Conservation (phyloP, 805 yeast species). For the Schwanniomyces pseudopolymorphus region DNA sequence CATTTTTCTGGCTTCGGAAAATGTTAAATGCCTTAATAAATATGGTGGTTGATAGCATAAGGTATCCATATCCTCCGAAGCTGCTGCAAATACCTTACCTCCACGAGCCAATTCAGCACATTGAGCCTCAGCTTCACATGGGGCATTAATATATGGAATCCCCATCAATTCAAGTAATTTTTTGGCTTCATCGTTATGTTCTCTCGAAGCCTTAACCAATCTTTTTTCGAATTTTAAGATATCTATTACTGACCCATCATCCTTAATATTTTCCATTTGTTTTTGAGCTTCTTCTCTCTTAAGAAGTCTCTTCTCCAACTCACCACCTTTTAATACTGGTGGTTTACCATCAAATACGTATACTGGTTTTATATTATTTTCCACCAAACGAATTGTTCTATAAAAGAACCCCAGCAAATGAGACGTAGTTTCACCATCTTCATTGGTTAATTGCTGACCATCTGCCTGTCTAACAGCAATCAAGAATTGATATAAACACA, state of each 20-base stretch:
- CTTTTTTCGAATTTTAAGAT: slow-evolving; percentile 77
- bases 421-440: slow-evolving; percentile 86
- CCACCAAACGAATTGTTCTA: slow-evolving; percentile 85
- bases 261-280: slow-evolving; percentile 71
- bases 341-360: slow-evolving; percentile 98
- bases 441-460: slow-evolving; percentile 89
- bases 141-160: slow-evolving; percentile 89
- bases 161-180: slow-evolving; percentile 84
- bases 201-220: slow-evolving; percentile 82
- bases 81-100: slow-evolving; percentile 95
- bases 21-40: slow-evolving; percentile 84
- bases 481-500: slow-evolving; percentile 93
- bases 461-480: slow-evolving; percentile 97
- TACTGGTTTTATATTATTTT: slow-evolving; percentile 92
- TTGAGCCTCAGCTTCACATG: slow-evolving; percentile 98
- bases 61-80: slow-evolving; percentile 99
- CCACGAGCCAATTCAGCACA: slow-evolving; percentile 89
- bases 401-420: slow-evolving; percentile 97
- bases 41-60: slow-evolving; percentile 86
- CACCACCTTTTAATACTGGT: slow-evolving; percentile 91
- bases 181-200: slow-evolving; percentile 94
- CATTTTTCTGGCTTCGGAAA: slow-evolving; percentile 88
- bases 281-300: slow-evolving; percentile 82
- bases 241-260: slow-evolving; percentile 78
- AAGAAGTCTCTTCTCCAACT: slow-evolving; percentile 79